Conservation (phyloP, 176 grass and related monocot genomes). For the Chrysopogon serrulatus region DNA sequence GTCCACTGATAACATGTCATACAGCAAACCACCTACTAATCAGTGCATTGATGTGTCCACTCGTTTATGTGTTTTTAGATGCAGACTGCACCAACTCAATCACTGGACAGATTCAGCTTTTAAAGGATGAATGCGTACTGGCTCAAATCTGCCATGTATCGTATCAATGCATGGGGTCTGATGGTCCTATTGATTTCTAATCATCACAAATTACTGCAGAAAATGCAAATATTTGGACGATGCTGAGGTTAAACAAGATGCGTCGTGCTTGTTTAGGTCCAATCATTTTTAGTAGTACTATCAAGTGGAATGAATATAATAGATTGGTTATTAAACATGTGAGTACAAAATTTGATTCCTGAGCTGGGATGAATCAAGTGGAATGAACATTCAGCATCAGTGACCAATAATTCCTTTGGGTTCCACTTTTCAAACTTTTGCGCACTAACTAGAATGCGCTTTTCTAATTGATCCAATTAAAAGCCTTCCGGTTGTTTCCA, state of each 20-base stretch:
- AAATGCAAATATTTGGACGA: neutral
- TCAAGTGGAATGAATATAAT: neutral
- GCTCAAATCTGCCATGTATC: neutral
- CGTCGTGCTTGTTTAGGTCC: neutral
- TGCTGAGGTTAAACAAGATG: neutral
- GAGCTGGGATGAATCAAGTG: too few species aligned
- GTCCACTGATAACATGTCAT: neutral
- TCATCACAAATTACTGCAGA: neutral
- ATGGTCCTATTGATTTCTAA: slow-evolving; percentile 11
- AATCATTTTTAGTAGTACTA: neutral
- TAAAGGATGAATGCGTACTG: neutral
- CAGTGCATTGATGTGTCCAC: neutral
- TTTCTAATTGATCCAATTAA: neutral
- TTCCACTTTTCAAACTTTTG: neutral
- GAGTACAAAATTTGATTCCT: neutral
- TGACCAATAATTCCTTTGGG: neutral
- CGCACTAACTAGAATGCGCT: neutral
- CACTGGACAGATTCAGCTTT: neutral
- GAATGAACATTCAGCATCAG: neutral
- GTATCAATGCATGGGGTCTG: neutral
- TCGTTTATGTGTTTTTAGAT: neutral
- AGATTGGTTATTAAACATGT: neutral
- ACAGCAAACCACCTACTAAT: neutral
- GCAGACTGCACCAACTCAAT: neutral
- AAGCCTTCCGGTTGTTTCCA: neutral